Percentiles rank a stretch among this genome's conserved stretches.
phyloP scores from a whole-genome alignment of 352 stramenopile species.

The Globisporangium orthogonon region DNA sequence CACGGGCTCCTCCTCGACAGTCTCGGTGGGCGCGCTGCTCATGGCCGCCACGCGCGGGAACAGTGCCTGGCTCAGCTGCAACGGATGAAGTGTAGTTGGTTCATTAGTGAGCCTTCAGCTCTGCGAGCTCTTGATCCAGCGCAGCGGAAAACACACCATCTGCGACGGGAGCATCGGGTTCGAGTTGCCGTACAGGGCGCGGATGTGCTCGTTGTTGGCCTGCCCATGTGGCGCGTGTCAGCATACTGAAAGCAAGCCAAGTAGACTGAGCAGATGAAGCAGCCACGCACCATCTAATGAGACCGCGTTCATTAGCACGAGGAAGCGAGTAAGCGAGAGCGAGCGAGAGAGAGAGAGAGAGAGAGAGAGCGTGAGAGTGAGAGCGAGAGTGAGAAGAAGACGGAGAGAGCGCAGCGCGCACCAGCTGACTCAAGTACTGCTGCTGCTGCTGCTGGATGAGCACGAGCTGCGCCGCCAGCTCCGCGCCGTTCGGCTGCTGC shows the following conservation, averaged over 20 bases:
- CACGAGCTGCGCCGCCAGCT: constrained; percentile 40
- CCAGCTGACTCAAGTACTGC: constrained; percentile 49
- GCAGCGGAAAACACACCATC: constrained; percentile 39
- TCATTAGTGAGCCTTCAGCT: too few species aligned
- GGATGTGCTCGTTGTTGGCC: constrained; percentile 78
- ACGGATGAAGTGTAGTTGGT: background rate
- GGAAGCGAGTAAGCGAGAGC: background rate
- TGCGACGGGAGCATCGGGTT: constrained; percentile 82
- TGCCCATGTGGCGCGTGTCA: constrained; percentile 10
- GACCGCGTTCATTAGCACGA: background rate
- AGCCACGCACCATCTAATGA: constrained; percentile 6
- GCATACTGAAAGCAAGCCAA: background rate
- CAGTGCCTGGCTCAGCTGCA: constrained; percentile 41
- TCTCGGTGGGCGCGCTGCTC: constrained; percentile 27
- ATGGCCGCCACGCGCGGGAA: constrained; percentile 45
- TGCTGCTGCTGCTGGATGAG: constrained; percentile 58
- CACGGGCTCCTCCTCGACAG: constrained; percentile 80
- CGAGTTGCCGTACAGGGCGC: constrained; percentile 69
- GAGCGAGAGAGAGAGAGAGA: background rate
- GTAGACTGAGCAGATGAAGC: background rate
- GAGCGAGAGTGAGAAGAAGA: background rate
- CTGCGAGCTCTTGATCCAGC: background rate
- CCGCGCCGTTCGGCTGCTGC: constrained; percentile 19
- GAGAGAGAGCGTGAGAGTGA: background rate
- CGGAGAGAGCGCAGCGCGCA: constrained; percentile 2